Base-by-base conservation (phyloP, 2,329 filamentous ascomycete genomes). In the Apiospora marii region DNA sequence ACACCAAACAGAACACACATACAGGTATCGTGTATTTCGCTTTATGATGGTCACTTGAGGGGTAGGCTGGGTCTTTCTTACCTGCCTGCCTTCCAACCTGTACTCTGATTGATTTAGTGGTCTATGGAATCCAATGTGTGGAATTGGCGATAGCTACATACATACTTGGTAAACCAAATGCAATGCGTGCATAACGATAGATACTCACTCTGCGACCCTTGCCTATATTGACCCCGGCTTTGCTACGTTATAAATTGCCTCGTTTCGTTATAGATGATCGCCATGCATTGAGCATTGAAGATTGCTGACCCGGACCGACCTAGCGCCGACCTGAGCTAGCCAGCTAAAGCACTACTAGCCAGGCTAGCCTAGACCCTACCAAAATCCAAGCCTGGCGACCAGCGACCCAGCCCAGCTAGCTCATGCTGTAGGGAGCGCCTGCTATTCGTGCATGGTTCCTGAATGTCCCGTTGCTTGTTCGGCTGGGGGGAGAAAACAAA, bases 401-500 rank as follows among this genome's bases (percentile, higher is more conserved):
- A 19, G 58, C 58, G 30, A 19, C 30, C 19, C 34, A 61, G 30
- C 30, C 49, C 58, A 41, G 58, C 58, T 64, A 64, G 58, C 58
- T 64, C 58, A 64, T 64, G 58, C 58, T 64, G 34, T 41, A 64
- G 19, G 19, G 34, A 64, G 16, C 58, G 30, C 58, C 34, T 64
- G 58, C 58, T 64, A 64, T 64, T 64, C 58, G 58, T 64, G 58
- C 58, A 64, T 64, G 58, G 58, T 64, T 64, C 58, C 58, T 64
- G 58, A 64, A 37, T n/a, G 58, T 64, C 58, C 58, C 58, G 58
- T 64, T 37, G 58, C 58, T 58, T 41, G 58, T n/a, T 64, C 58
- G 58, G 58, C 58, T 64, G 58, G 58, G 58, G 34, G 58, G 22
- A 64, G 58, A 64, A 64, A 64, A 64, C 58, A 64, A 64, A 64